Conservation (phyloP, 257 asterid species). For the Parsonsia alboflavescens region DNA sequence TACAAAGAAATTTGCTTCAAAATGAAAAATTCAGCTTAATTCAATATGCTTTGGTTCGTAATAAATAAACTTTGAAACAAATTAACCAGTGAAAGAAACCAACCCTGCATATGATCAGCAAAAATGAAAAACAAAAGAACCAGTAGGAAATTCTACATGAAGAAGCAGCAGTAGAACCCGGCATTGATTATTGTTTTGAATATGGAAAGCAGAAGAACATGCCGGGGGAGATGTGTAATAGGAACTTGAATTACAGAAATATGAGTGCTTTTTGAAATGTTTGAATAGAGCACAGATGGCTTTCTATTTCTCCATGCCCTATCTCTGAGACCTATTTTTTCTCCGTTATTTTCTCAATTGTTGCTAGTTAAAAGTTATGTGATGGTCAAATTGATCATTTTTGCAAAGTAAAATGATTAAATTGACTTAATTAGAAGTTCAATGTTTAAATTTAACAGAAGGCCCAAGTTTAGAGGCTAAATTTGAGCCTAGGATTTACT, state of each 20-base stretch:
- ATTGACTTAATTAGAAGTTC: no score
- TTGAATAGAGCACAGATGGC: slow-evolving; percentile 41
- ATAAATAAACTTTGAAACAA: neutral
- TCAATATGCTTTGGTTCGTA: no score
- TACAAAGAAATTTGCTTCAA: neutral
- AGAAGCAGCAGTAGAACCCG: neutral
- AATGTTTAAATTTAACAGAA: no score
- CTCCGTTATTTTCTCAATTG: no score
- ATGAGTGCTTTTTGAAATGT: slow-evolving; percentile 22
- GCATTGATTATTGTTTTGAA: neutral
- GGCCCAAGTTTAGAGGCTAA: no score
- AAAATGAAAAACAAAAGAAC: neutral
- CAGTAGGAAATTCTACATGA: neutral
- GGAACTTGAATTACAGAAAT: slow-evolving; percentile 21
- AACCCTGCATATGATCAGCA: neutral
- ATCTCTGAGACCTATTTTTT: neutral
- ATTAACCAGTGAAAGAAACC: neutral
- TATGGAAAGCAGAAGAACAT: neutral
- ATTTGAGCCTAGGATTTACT: no score
- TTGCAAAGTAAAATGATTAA: no score
- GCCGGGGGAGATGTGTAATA: slow-evolving; percentile 35
- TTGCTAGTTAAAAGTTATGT: no score
- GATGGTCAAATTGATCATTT: no score
- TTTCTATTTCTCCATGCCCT: slow-evolving; percentile 48
- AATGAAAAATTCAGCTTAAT: neutral